Conservation (phyloP, 129 eudicot genomes). For the carrot (Daucus carota) region DH1_v3.0 NC_030387.2:3774001-3774500, state of each 20-base stretch:
- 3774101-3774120: neutral
- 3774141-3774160: neutral
- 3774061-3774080: neutral
- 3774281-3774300: neutral
- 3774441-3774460: too few relatives aligned
- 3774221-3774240: neutral
- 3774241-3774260: neutral
- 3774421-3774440: too few relatives aligned
- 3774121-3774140: neutral
- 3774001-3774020: neutral
- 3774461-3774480: neutral
- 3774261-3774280: neutral
- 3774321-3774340: too few relatives aligned
- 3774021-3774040: neutral
- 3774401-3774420: neutral
- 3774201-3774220: neutral
- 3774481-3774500: neutral
- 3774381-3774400: neutral
- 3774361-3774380: neutral
- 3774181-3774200: neutral
- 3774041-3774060: neutral
- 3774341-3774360: neutral
- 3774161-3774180: neutral
- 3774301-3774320: neutral
- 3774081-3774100: neutral